Base-by-base conservation (phyloP, 1,139 yeast species). In the Saccharomyces hybrid region DNA sequence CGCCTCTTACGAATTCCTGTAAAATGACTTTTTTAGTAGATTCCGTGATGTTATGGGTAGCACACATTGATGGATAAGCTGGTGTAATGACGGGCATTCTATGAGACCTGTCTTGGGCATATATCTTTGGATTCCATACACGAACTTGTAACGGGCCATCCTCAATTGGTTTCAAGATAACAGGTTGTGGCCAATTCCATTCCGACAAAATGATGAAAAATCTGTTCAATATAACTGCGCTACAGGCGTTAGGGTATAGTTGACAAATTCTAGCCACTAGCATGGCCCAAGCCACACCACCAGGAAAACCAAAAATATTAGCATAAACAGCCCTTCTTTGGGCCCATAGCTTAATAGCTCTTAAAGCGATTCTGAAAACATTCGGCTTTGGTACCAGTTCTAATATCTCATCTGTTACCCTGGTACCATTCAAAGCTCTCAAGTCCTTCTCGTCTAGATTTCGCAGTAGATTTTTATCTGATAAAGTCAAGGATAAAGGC, bases 231-330 rank as follows among this genome's bases (percentile, higher is more conserved):
- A 93, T 85, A 0, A 88, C 90, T 0, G 98, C 91, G 59, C 97
- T 86, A 8, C 90, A 95, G 0, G 98, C 96, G 71, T 91, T 91
- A 1, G 99, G 99, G 67, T 91, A 95, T 48, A 93, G 73, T 68
- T 93, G 99, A 70, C 99, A 93, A 34, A 93, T 90, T 64, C 99
- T 79, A 0, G 99, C 99, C 6, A 90, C 97, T 50, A 93, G 72
- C 98, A 93, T 93, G 1, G 99, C 99, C 99, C 99, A 93, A 0
- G 99, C 99, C 38, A 93, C 99, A 70, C 99, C 99, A 63, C 99
- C 99, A 0, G 99, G 99, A 71, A 93, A 93, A 0, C 99, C 99
- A 78, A 86, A 89, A 50, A 93, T 86, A 67, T 93, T 93, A 4
- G 88, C 98, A 70, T 93, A 93, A 16, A 93, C 81, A 0, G 97